A percentile compares a stretch with the other conserved stretches of the same genome.
These are phyloP conservation scores for Paratinospora sagittata DNA, from an alignment of 164 flowering plant species.

Conservation along the genomic window DNA sequence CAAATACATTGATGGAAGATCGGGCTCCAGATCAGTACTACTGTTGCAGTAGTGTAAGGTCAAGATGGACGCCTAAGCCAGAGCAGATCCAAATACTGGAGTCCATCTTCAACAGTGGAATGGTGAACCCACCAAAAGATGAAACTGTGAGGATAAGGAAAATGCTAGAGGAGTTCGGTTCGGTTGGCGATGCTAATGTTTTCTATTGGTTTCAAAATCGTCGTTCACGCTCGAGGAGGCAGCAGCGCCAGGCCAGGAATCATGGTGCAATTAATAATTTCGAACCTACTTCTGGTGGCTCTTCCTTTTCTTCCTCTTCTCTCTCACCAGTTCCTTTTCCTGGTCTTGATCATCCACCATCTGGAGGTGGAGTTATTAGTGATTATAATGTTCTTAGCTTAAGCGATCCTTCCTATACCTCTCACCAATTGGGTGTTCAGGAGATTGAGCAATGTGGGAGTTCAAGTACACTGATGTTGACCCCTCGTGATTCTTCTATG, in stretches of 20 bases:
- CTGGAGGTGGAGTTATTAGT: not conserved
- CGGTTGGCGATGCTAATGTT: slow-evolving; percentile 92
- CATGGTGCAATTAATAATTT: not conserved
- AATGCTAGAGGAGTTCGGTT: slow-evolving; percentile 71
- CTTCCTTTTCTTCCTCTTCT: slow-evolving; percentile 13
- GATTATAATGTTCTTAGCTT: slow-evolving; percentile 2
- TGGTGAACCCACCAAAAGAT: slow-evolving; percentile 90
- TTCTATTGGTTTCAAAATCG: slow-evolving; percentile 99
- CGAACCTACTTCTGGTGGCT: slow-evolving; percentile 9
- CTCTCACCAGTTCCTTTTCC: slow-evolving; percentile 11
- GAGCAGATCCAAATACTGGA: slow-evolving; percentile 94
- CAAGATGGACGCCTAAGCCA: slow-evolving; percentile 94
- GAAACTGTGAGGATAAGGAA: slow-evolving; percentile 82
- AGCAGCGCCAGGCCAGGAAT: slow-evolving; percentile 50
- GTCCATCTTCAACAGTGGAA: slow-evolving; percentile 94
- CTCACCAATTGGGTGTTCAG: slow-evolving; percentile 37
- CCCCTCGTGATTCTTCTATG: slow-evolving; percentile 33
- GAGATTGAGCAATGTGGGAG: slow-evolving; percentile 34
- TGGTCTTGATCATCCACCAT: slow-evolving; percentile 17
- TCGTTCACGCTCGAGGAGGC: slow-evolving; percentile 77
- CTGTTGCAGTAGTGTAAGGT: slow-evolving; percentile 45
- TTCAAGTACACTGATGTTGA: slow-evolving; percentile 25
- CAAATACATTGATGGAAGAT: not conserved
- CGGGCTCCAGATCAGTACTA: slow-evolving; percentile 23
- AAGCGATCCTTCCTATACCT: slow-evolving; percentile 27